Evolutionary conservation across 495 filamentous ascomycete genomes (phyloP).

Genomic region (Lepraria neglecta): DNA sequence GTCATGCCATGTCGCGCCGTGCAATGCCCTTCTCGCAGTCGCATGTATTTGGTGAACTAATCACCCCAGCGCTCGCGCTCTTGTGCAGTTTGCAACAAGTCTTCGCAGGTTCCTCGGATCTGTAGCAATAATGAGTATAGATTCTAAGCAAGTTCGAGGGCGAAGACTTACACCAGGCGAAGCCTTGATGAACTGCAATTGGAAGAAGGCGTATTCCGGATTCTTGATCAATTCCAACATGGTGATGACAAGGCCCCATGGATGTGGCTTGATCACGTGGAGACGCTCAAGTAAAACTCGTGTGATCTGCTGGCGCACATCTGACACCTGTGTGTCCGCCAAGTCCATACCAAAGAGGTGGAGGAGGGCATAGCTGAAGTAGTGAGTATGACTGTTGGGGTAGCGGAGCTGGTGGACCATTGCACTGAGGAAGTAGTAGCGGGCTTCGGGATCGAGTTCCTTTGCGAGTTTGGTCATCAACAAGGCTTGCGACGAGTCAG

Average conservation of each 20-base stretch:
- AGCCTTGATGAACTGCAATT: constrained; percentile 83
- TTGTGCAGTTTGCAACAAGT: constrained; percentile 14
- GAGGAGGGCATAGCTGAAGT: constrained; percentile 82
- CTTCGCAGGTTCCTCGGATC: constrained; percentile 16
- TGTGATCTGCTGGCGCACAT: constrained; percentile 84
- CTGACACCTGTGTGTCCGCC: constrained; percentile 68
- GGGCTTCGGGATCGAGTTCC: constrained; percentile 65
- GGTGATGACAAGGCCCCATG: constrained; percentile 91
- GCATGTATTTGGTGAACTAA: constrained; percentile 3
- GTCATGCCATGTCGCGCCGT: constrained; percentile 15
- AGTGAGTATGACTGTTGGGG: constrained; percentile 83
- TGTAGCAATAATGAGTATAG: not conserved
- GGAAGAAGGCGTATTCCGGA: constrained; percentile 80
- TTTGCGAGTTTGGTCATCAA: constrained; percentile 70
- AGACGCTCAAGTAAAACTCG: constrained; percentile 81
- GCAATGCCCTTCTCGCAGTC: constrained; percentile 11
- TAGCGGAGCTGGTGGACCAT: constrained; percentile 91
- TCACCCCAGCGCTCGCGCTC: constrained; percentile 21
- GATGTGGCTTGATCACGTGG: constrained; percentile 85
- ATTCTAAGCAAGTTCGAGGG: not conserved
- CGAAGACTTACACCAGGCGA: constrained; percentile 63
- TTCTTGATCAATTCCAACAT: constrained; percentile 88
- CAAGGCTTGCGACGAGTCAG: constrained; percentile 62
- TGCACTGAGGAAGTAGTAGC: constrained; percentile 76
- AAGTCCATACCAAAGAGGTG: constrained; percentile 77